phyloP scores from a whole-genome alignment of 495 filamentous ascomycete genomes.

The Penicillium silybi region DNA sequence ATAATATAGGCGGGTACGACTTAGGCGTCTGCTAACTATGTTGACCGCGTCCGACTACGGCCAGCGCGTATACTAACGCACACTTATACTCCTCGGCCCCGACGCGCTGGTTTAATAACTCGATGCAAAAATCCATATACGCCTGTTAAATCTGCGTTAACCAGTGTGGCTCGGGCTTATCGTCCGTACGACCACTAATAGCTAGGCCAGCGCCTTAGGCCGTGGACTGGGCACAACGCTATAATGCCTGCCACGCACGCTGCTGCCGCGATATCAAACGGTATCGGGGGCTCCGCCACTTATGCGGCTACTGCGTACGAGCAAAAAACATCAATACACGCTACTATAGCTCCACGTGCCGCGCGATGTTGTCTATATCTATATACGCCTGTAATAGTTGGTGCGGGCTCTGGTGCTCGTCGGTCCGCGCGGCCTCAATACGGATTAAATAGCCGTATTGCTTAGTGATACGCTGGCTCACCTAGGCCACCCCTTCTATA shows the following conservation, averaged over 20 bases:
- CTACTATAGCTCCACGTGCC: slow-evolving; percentile 12
- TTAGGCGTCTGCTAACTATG: neutral
- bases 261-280: neutral
- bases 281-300: too few species aligned
- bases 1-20: too few species aligned
- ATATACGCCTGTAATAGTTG: slow-evolving; percentile 8
- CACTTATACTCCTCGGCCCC: slow-evolving; percentile 6
- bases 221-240: neutral
- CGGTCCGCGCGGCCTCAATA: neutral
- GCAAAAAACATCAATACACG: slow-evolving; percentile 14
- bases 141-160: neutral
- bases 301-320: too few species aligned
- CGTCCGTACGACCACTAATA: neutral
- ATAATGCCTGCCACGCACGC: neutral
- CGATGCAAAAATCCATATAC: slow-evolving; percentile 13
- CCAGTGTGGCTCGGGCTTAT: neutral
- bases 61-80: slow-evolving; percentile 6
- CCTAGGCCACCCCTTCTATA: slow-evolving; percentile 2
- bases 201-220: neutral
- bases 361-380: neutral
- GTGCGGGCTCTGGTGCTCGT: slow-evolving; percentile 1
- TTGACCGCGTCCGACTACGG: neutral
- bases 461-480: slow-evolving; percentile 7
- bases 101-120: slow-evolving; percentile 11
- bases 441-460: too few species aligned